These are phyloP conservation scores for Hemileccinum impolitum DNA, from an alignment of 768 basidiomycete genomes.

Conservation along the genomic window DNA sequence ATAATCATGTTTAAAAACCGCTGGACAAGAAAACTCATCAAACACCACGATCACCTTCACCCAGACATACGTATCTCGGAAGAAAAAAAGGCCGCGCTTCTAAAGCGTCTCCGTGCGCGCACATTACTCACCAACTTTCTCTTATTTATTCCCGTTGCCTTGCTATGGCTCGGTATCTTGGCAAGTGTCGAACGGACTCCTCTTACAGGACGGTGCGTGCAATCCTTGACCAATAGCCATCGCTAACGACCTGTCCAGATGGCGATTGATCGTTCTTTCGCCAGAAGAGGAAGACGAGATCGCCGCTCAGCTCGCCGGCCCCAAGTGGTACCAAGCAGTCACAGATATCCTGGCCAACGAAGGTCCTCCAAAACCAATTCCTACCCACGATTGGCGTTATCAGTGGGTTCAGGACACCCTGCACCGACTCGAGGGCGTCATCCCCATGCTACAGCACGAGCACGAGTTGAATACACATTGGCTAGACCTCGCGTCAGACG, in stretches of 20 bases:
- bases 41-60: conserved; percentile 37
- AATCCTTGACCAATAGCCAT: not conserved
- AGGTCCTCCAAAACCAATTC: conserved; percentile 60
- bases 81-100: conserved; percentile 46
- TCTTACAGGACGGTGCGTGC: conserved; percentile 74
- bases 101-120: conserved; percentile 47
- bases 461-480: conserved; percentile 53
- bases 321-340: conserved; percentile 85
- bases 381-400: conserved; percentile 84
- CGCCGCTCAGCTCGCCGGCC: conserved; percentile 73
- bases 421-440: conserved; percentile 68
- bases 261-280: conserved; percentile 84
- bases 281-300: conserved; percentile 93
- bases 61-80: conserved; percentile 47
- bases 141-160: conserved; percentile 53
- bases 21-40: conserved; percentile 47
- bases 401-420: conserved; percentile 82
- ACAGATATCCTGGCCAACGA: conserved; percentile 70
- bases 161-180: conserved; percentile 68
- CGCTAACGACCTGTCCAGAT: conserved; percentile 42
- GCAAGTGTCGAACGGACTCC: conserved; percentile 78
- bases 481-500: conserved; percentile 47
- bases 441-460: conserved; percentile 66
- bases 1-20: conserved; percentile 59
- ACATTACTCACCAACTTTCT: conserved; percentile 53